These are phyloP conservation scores for Bisporella sp. DNA, from an alignment of 2,329 filamentous ascomycete species.

Conservation along the genomic window DNA sequence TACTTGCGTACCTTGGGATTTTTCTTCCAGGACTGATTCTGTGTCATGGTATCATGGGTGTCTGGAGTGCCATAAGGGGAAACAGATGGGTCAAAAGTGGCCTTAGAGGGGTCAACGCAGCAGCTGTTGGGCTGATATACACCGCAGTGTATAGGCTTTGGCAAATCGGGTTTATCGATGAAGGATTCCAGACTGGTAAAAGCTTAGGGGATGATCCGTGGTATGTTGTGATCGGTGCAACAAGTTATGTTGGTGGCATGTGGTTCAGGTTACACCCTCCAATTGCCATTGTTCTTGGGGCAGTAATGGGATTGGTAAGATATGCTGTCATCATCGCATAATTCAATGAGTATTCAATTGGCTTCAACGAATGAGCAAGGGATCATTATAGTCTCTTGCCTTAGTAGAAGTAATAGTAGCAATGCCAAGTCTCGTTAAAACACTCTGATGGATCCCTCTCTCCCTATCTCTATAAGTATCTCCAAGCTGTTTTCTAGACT, in stretches of 20 bases:
- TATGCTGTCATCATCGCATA: conserved; percentile 33
- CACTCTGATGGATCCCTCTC: too few relatives aligned
- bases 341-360: too few relatives aligned
- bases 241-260: conserved; percentile 37
- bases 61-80: conserved; percentile 49
- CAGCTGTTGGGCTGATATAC: conserved; percentile 54
- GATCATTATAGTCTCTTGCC: too few relatives aligned
- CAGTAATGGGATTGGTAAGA: conserved; percentile 38
- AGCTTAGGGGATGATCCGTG: conserved; percentile 52
- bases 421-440: too few relatives aligned
- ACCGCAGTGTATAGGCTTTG: conserved; percentile 58
- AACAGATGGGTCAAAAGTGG: conserved; percentile 37
- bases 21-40: conserved; percentile 43
- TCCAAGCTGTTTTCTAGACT: too few relatives aligned
- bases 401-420: too few relatives aligned
- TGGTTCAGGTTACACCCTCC: conserved; percentile 40
- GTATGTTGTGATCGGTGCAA: conserved; percentile 54
- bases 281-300: conserved; percentile 38
- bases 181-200: conserved; percentile 38
- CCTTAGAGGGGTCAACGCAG: conserved; percentile 51
- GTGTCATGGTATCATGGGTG: conserved; percentile 42
- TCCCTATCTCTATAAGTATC: too few relatives aligned
- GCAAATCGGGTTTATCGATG: conserved; percentile 53
- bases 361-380: too few relatives aligned
- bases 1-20: conserved; percentile 46